Evolutionary conservation across 2,329 filamentous ascomycete genomes (phyloP).

Genomic region (Penicillium capsulatum): DNA sequence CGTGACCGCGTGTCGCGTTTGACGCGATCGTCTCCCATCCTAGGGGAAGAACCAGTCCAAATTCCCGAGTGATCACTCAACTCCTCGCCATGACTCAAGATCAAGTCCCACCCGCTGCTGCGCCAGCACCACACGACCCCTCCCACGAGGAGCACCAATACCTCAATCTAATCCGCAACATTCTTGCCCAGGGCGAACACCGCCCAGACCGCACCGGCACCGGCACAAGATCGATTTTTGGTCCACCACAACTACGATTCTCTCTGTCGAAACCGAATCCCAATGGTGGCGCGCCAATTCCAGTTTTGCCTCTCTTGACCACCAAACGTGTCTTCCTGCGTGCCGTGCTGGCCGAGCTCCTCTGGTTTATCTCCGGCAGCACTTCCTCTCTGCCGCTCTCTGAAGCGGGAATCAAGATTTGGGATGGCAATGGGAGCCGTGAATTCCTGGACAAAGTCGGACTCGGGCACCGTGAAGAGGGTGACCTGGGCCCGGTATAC

Average conservation of each 20-base stretch:
- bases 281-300: constrained; percentile 43
- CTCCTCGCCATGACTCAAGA: constrained; percentile 28
- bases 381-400: constrained; percentile 76
- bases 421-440: constrained; percentile 94
- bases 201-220: constrained; percentile 91
- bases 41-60: too few relatives aligned
- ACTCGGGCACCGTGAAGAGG: constrained; percentile 72
- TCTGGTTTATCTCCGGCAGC: constrained; percentile 88
- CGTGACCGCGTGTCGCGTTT: constrained; percentile 14
- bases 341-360: constrained; percentile 83
- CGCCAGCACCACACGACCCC: constrained; percentile 23
- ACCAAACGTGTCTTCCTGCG: constrained; percentile 95
- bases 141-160: constrained; percentile 90
- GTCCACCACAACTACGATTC: constrained; percentile 82
- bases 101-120: constrained; percentile 10
- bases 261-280: constrained; percentile 59
- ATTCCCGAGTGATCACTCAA: too few relatives aligned
- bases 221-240: constrained; percentile 85
- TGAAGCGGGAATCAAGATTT: constrained; percentile 85
- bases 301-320: constrained; percentile 85
- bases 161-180: constrained; percentile 79
- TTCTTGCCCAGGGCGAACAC: constrained; percentile 77
- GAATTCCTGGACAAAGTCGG: constrained; percentile 84
- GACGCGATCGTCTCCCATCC: constrained; percentile 4
- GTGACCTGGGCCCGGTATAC: constrained; percentile 92